Evolutionary conservation across 1,284 basidiomycete genomes (phyloP).

Genomic region (Spongiforma sp.): DNA sequence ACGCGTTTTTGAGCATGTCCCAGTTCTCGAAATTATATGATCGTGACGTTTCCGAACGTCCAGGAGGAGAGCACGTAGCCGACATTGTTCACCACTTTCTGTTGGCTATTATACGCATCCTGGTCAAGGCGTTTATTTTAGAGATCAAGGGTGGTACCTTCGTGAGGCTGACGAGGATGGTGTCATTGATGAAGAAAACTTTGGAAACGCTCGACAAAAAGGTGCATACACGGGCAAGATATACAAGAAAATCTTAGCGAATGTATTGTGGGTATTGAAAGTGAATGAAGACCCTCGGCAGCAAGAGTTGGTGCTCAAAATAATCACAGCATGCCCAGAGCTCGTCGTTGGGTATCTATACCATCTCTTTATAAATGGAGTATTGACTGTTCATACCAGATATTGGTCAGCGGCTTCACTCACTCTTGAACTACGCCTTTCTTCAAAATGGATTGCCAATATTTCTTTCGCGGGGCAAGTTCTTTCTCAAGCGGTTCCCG

Average conservation of each 20-base stretch:
- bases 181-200: slow-evolving; percentile 24
- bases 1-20: neutral
- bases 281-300: slow-evolving; percentile 87
- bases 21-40: slow-evolving; percentile 77
- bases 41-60: slow-evolving; percentile 55
- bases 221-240: slow-evolving; percentile 52
- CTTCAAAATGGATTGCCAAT: slow-evolving; percentile 90
- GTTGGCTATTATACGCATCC: slow-evolving; percentile 85
- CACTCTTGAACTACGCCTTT: slow-evolving; percentile 85
- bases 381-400: slow-evolving; percentile 41
- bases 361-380: neutral
- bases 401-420: slow-evolving; percentile 81
- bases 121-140: slow-evolving; percentile 87
- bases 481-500: slow-evolving; percentile 77
- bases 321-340: slow-evolving; percentile 85
- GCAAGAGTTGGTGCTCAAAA: slow-evolving; percentile 83
- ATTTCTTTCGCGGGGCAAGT: slow-evolving; percentile 82
- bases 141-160: slow-evolving; percentile 91
- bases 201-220: slow-evolving; percentile 33
- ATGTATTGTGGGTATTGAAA: slow-evolving; percentile 75
- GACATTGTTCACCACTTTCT: slow-evolving; percentile 90
- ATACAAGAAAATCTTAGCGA: slow-evolving; percentile 86
- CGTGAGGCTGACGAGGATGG: slow-evolving; percentile 51
- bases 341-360: slow-evolving; percentile 74
- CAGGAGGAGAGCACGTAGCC: slow-evolving; percentile 61